Conservation (phyloP, 2,329 filamentous ascomycete species). For the Fusarium euwallaceae region DNA sequence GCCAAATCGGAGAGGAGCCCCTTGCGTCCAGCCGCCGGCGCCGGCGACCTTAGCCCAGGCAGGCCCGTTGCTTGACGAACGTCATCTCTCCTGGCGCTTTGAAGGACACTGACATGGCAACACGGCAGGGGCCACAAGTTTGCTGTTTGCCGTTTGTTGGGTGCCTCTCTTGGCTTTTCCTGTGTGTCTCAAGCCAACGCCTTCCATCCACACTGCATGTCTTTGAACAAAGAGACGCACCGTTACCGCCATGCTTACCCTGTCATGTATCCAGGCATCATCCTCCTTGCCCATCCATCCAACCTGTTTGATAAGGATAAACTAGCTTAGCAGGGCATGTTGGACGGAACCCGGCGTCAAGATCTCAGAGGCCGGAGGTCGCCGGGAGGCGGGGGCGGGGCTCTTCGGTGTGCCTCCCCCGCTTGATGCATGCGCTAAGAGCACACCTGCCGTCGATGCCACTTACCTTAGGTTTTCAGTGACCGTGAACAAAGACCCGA, state of each 20-base stretch:
- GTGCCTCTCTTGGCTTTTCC: conserved; percentile 7
- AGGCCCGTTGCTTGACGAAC: neutral
- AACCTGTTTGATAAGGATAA: conserved; percentile 22
- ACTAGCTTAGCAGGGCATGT: neutral
- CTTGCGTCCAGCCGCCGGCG: conserved; percentile 37
- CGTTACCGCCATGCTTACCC: neutral
- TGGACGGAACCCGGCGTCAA: conserved; percentile 31
- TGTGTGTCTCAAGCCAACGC: neutral
- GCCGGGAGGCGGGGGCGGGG: conserved; percentile 44
- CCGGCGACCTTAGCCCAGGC: conserved; percentile 11
- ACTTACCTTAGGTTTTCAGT: neutral
- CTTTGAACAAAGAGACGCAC: neutral
- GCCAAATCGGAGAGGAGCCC: conserved; percentile 41
- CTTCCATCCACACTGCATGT: neutral
- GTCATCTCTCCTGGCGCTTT: neutral
- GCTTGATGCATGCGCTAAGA: conserved; percentile 40
- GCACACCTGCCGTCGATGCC: conserved; percentile 17
- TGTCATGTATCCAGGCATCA: neutral
- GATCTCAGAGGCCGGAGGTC: conserved; percentile 41
- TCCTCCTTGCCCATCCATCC: neutral
- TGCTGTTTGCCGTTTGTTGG: neutral
- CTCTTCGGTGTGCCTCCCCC: conserved; percentile 31
- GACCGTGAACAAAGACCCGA: conserved; percentile 20
- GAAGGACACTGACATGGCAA: neutral
- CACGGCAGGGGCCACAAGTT: neutral